Evolutionary conservation across 2,329 filamentous ascomycete genomes (phyloP).

Genomic region (Fusarium euwallaceae): DNA sequence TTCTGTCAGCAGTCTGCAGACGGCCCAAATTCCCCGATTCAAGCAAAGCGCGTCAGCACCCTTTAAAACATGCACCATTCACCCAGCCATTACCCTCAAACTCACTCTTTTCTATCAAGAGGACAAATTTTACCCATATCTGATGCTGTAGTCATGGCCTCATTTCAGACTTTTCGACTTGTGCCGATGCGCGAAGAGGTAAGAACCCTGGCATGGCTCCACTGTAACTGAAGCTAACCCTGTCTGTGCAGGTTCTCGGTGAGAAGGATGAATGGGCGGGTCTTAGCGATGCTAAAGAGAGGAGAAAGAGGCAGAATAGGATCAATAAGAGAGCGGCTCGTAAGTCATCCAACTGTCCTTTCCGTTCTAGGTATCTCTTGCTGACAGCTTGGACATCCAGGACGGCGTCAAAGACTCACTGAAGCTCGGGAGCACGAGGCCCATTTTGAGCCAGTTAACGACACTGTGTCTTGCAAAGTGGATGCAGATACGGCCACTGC

Average conservation of each 20-base stretch:
- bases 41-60: slow-evolving; percentile 20
- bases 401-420: slow-evolving; percentile 32
- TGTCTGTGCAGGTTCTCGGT: slow-evolving; percentile 7
- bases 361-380: not conserved
- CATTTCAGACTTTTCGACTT: slow-evolving; percentile 38
- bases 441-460: too few relatives aligned
- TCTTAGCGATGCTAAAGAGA: slow-evolving; percentile 31
- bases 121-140: not conserved
- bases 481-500: not conserved
- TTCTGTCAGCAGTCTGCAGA: slow-evolving; percentile 1
- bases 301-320: slow-evolving; percentile 38
- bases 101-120: not conserved
- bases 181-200: slow-evolving; percentile 35
- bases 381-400: slow-evolving; percentile 18
- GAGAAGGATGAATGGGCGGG: slow-evolving; percentile 37
- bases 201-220: not conserved
- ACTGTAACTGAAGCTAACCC: not conserved
- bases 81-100: not conserved
- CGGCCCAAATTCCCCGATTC: slow-evolving; percentile 3
- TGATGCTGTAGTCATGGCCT: slow-evolving; percentile 13
- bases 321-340: slow-evolving; percentile 36
- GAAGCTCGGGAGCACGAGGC: slow-evolving; percentile 6
- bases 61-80: not conserved
- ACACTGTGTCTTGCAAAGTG: too few relatives aligned
- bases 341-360: not conserved